These are phyloP conservation scores for Diaporthe destruens DNA, from an alignment of 2,329 filamentous ascomycete species.

Conservation along the genomic window DNA sequence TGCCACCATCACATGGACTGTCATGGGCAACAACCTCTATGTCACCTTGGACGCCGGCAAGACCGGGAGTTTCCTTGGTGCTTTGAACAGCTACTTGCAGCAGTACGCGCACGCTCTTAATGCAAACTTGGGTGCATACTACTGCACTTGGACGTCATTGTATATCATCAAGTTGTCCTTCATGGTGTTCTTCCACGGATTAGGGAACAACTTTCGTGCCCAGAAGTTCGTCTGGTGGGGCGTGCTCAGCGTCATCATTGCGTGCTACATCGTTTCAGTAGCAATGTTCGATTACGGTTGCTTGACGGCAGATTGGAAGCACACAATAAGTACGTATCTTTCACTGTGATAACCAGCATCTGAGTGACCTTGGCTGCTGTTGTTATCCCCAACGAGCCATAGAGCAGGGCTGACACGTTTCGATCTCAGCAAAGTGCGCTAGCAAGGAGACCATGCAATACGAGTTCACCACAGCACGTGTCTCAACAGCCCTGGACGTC, in stretches of 20 bases:
- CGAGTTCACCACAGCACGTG: not conserved
- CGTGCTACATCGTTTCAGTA: not conserved
- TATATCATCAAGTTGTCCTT: not conserved
- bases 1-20: not conserved
- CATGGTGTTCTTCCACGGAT: not conserved
- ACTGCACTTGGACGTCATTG: constrained; percentile 1
- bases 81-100: not conserved
- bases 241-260: constrained; percentile 1
- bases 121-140: not conserved
- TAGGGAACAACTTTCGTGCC: not conserved
- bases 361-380: not conserved
- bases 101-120: not conserved
- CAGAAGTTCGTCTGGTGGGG: constrained; percentile 2
- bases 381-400: not conserved
- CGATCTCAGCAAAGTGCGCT: not conserved
- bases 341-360: too few species aligned
- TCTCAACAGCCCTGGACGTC: not conserved
- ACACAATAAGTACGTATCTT: not conserved
- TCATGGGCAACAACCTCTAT: not conserved
- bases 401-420: not conserved
- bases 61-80: not conserved
- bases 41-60: not conserved
- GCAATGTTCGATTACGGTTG: constrained; percentile 9
- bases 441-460: not conserved
- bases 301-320: not conserved